Percentiles rank a stretch among this genome's conserved stretches.
phyloP scores from a whole-genome alignment of 495 filamentous ascomycete genomes.

The Aspergillus saccharolyticus region DNA sequence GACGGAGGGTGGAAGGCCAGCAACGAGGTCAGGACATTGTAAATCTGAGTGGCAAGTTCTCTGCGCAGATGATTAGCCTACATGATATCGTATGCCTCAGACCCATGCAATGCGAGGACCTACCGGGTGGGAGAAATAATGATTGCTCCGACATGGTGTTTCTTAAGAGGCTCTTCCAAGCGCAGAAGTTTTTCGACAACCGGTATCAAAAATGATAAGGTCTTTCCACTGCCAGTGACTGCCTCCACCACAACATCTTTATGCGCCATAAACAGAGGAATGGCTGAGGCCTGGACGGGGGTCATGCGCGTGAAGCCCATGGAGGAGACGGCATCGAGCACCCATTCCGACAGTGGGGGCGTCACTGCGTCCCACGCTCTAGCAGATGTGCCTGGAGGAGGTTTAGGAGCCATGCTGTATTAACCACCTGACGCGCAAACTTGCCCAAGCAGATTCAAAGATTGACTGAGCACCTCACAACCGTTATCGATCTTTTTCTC shows the following conservation, averaged over 20 bases:
- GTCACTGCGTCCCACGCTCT: constrained; percentile 76
- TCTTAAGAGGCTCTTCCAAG: constrained; percentile 69
- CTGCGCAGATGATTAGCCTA: constrained; percentile 33
- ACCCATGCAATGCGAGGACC: constrained; percentile 1
- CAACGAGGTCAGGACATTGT: constrained; percentile 71
- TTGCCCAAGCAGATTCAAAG: not conserved
- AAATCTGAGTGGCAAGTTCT: constrained; percentile 87
- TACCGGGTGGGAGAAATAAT: constrained; percentile 83
- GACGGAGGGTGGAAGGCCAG: constrained; percentile 79
- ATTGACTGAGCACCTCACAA: not conserved
- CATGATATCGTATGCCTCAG: not conserved
- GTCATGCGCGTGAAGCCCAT: constrained; percentile 89
- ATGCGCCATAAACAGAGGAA: constrained; percentile 86
- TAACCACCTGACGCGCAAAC: not conserved
- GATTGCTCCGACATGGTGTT: constrained; percentile 83
- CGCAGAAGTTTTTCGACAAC: constrained; percentile 79
- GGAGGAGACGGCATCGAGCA: constrained; percentile 72
- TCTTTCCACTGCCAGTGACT: constrained; percentile 95
- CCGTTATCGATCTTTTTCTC: not conserved
- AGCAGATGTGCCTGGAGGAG: constrained; percentile 31
- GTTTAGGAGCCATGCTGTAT: constrained; percentile 34
- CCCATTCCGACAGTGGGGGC: constrained; percentile 82
- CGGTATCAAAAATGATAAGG: constrained; percentile 84
- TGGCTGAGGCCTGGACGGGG: constrained; percentile 89
- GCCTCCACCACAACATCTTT: constrained; percentile 98